Evolutionary conservation across 768 basidiomycete genomes (phyloP).

Genomic region (Cystofilobasidium bisporidii): DNA sequence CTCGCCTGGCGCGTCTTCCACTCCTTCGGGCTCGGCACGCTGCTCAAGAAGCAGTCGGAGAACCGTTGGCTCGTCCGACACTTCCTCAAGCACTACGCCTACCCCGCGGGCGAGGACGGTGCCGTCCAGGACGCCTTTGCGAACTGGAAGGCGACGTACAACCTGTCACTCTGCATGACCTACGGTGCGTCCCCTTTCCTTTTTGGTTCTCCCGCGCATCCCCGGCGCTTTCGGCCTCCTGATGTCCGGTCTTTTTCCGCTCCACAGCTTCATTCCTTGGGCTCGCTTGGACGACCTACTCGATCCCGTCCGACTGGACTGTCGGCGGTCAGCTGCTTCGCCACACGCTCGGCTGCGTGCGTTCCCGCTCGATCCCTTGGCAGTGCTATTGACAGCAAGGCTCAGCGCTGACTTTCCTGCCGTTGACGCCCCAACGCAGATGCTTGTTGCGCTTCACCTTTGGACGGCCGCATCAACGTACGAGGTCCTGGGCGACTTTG

Average conservation of each 20-base stretch:
- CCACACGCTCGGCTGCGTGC: conserved; percentile 75
- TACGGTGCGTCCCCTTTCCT: conserved; percentile 54
- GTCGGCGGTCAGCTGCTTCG: conserved; percentile 76
- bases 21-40: conserved; percentile 71
- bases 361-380: no score
- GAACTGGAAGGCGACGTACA: conserved; percentile 91
- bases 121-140: conserved; percentile 88
- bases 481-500: conserved; percentile 88
- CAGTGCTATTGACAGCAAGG: no score
- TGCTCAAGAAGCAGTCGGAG: conserved; percentile 74
- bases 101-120: conserved; percentile 51
- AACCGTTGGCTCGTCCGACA: conserved; percentile 85
- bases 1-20: conserved; percentile 78
- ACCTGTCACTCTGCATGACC: conserved; percentile 86
- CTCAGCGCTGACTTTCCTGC: no score
- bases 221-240: no score
- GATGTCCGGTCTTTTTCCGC: no score
- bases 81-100: conserved; percentile 89
- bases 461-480: conserved; percentile 87
- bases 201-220: neutral
- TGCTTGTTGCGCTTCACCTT: conserved; percentile 73
- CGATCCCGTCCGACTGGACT: conserved; percentile 70
- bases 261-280: conserved; percentile 67
- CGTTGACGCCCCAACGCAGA: no score
- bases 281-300: conserved; percentile 83